Conservation (phyloP, 179 eudicot genomes). For the Patellifolia procumbens region DNA sequence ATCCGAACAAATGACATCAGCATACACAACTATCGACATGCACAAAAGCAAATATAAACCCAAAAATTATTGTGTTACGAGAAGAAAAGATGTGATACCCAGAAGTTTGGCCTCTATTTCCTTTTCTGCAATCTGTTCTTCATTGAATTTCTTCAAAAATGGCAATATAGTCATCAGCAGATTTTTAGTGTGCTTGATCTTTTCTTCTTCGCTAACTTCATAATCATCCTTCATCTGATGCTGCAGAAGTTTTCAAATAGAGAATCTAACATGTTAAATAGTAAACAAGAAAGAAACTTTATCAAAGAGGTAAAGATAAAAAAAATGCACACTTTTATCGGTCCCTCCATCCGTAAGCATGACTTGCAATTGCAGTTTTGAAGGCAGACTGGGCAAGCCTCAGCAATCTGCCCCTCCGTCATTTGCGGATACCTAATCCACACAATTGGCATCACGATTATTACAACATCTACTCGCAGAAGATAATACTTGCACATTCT, state of each 20-base stretch:
- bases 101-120: slow-evolving; percentile 58
- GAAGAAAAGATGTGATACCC: slow-evolving; percentile 41
- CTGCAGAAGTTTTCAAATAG: not conserved
- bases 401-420: slow-evolving; percentile 50
- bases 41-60: not conserved
- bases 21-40: too few species aligned
- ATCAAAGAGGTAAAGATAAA: not conserved
- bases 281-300: not conserved
- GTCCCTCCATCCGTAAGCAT: slow-evolving; percentile 58
- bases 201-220: slow-evolving; percentile 27
- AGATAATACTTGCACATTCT: too few species aligned
- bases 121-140: slow-evolving; percentile 56
- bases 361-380: slow-evolving; percentile 72
- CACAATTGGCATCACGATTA: too few species aligned
- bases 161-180: slow-evolving; percentile 55
- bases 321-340: slow-evolving; percentile 30
- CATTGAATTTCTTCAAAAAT: slow-evolving; percentile 47
- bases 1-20: too few species aligned
- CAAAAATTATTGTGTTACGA: not conserved
- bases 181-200: slow-evolving; percentile 33
- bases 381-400: slow-evolving; percentile 64
- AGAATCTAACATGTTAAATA: not conserved
- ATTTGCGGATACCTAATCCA: slow-evolving; percentile 57
- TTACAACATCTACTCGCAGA: too few species aligned
- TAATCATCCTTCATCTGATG: slow-evolving; percentile 19